Conservation (phyloP, 1,284 basidiomycete genomes). For the Heterobasidion irregulare region DNA sequence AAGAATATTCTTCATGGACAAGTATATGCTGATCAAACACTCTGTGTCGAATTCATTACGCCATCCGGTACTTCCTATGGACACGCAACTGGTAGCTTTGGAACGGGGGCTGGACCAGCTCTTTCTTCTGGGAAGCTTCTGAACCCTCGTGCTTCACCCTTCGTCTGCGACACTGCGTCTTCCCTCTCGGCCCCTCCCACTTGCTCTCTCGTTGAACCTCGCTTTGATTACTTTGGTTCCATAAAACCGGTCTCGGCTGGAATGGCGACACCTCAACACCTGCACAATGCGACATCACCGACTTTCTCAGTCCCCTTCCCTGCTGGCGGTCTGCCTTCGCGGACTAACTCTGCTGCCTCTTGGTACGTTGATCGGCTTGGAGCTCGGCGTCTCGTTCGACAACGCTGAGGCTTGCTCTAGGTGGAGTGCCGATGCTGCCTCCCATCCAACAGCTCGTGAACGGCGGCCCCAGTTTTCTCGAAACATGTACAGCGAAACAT, state of each 20-base stretch:
- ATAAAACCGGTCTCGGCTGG: neutral
- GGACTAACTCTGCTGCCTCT: constrained; percentile 9
- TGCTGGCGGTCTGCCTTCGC: constrained; percentile 6
- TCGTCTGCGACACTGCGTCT: constrained; percentile 10
- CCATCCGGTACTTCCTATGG: constrained; percentile 5
- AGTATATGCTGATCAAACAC: constrained; percentile 41
- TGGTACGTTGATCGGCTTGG: neutral
- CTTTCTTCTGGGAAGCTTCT: constrained; percentile 6
- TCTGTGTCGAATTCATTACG: constrained; percentile 38
- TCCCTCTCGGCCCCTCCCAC: constrained; percentile 12
- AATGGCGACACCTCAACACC: neutral
- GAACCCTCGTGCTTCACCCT: constrained; percentile 26
- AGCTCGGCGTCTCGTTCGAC: no score
- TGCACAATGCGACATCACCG: neutral
- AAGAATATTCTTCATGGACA: constrained; percentile 51
- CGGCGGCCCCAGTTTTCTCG: neutral
- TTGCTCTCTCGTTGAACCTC: constrained; percentile 4
- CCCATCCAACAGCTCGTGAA: neutral
- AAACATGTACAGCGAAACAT: neutral
- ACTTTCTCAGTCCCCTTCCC: neutral
- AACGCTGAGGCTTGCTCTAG: neutral
- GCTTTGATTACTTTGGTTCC: constrained; percentile 9
- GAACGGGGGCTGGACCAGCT: constrained; percentile 7
- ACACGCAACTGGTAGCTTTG: constrained; percentile 11
- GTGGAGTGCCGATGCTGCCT: neutral